Evolutionary conservation across 257 asterid genomes (phyloP), one percentile per base, ranked within the genome.

Genomic region (Primulina huaijiensis): DNA sequence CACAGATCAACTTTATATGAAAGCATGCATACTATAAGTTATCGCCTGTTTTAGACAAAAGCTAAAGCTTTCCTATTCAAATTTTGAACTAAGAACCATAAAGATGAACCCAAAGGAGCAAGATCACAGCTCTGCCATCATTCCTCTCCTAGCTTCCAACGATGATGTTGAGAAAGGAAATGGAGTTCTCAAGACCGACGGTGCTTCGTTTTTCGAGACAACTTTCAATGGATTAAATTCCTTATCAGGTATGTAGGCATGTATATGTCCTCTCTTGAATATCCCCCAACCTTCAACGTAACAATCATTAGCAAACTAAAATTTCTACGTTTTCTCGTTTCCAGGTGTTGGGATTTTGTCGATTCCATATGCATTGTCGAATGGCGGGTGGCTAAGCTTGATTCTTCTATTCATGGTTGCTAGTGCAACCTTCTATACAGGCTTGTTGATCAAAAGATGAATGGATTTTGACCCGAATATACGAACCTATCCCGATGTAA

Each of bases 351-450:
- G 89, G 17, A 85, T 89, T 30, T 68, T 89, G 37, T 85, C 96
- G 3, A 74, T 86, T 27, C 90, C 94, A 0, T 85, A 76, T 68
- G 92, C 90, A 2, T 25, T 89, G 62, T 65, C 94, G 0, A 73
- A 83, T 2, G 96, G 92, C 34, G 96, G 94, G 25, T 87, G 96
- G 94, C 34, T 83, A 21, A 87, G 92, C 83, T 73, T 89, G 72
- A 74, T 70, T 0, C 81, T 85, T 23, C 57, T 89, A 0, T 68
- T 84, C 3, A 5, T 78, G 3, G 81, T 89, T 5, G 93, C 93
- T 3, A 14, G 58, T 29, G 72, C 78, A 30, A 74, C 96, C 8
- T 83, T 82, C 53, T 87, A 87, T 62, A 80, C 92, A 8, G 87
- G 87, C 6, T 38, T 89, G 64, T 65, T 89, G 58, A 85, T 87